Evolutionary conservation across 129 eudicot species (phyloP), one percentile per base, ranked within the genome.

Genomic region (Lonicera japonica): DNA sequence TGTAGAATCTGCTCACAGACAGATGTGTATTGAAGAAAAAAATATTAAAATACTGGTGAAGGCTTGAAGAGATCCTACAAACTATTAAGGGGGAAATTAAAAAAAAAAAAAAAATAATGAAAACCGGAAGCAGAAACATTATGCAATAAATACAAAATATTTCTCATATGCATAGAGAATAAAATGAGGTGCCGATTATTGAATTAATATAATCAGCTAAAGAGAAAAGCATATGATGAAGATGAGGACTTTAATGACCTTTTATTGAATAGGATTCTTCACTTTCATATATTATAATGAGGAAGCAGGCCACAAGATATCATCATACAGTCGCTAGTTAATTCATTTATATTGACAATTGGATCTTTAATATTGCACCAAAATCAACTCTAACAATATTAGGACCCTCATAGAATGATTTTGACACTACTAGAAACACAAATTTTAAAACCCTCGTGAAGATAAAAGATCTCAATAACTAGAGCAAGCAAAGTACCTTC

Each of bases 271-370:
- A 1, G 13, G 22, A 60, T 46, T 63, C 41, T 63, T 25, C 68
- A 24, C 23, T 17, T 59, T 6, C 23, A 60, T 38, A 18, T 17
- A 60, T 60, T 20, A 58, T 15, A 58, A n/a, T 46, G 56, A 41
- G 54, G 41, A 63, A 47, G 58, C 58, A 63, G 68, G 43, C 55
- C 34, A 62, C 17, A 25, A 64, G 20, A 48, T n/a, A 24, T 63
- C 22, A 17, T n/a, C 57, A 18, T 15, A 4, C 25, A 0, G 17
- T 48, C 38, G 16, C 39, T 22, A 55, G n/a, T 47, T 58, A n/a
- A 23, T 58, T 56, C 25, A 45, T 11, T 57, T 34, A 21, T 11
- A 45, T 56, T 48, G 45, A 54, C 34, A 38, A 57, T 58, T 29
- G 17, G 23, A n/a, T 53, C 60, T 69, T 17, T 48, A 59, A 60